Conservation (phyloP, 805 yeast species). For the Huiozyma naganishii region DNA sequence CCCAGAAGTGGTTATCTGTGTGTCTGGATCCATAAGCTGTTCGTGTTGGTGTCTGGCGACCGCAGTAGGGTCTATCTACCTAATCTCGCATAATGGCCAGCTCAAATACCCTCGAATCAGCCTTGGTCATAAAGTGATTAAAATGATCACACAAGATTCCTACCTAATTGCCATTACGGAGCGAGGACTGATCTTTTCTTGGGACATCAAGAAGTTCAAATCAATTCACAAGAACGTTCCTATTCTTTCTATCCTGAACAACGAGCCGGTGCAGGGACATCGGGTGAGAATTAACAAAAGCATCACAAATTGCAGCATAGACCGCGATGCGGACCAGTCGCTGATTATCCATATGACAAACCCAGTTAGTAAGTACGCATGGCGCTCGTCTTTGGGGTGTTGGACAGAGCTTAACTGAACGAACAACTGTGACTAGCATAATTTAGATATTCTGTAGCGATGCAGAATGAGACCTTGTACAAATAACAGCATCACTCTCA, state of each 20-base stretch:
- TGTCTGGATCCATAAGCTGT: slow-evolving; percentile 37
- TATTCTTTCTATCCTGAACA: slow-evolving; percentile 20
- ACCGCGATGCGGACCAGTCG: slow-evolving; percentile 3
- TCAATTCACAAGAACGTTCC: slow-evolving; percentile 18
- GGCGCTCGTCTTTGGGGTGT: slow-evolving; percentile 20
- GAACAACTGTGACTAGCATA: background rate
- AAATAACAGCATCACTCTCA: too few species aligned
- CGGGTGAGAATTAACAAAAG: slow-evolving; percentile 21
- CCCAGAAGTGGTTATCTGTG: slow-evolving; percentile 29
- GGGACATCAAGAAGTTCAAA: slow-evolving; percentile 16
- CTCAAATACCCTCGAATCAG: slow-evolving; percentile 32
- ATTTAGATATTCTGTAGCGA: too few species aligned
- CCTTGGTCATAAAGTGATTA: slow-evolving; percentile 40
- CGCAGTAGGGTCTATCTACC: slow-evolving; percentile 30
- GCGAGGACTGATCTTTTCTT: slow-evolving; percentile 40
- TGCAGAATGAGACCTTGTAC: too few species aligned
- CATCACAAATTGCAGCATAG: slow-evolving; percentile 5
- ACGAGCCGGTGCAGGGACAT: slow-evolving; percentile 16
- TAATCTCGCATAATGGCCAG: slow-evolving; percentile 26
- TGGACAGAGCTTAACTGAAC: slow-evolving; percentile 11
- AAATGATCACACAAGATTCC: slow-evolving; percentile 27
- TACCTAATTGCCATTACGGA: slow-evolving; percentile 50
- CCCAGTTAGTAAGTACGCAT: slow-evolving; percentile 11
- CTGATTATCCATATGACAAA: slow-evolving; percentile 9
- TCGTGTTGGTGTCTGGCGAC: slow-evolving; percentile 37